phyloP scores from a whole-genome alignment of 2,329 filamentous ascomycete species.

The Orbilia brochopaga region DNA sequence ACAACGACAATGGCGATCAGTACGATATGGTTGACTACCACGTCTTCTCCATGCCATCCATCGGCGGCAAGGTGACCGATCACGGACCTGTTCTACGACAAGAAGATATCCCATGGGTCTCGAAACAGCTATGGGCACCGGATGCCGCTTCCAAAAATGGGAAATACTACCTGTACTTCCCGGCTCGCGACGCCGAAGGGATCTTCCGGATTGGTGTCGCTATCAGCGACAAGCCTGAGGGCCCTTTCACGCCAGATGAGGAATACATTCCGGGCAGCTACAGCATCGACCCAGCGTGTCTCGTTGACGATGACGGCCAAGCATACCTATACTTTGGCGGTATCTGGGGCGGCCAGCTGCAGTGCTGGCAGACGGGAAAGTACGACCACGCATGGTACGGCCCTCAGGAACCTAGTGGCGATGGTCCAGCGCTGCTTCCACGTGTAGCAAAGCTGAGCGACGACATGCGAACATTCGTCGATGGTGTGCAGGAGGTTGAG shows the following conservation, averaged over 20 bases:
- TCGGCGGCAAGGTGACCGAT: conserved; percentile 69
- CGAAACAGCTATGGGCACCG: conserved; percentile 80
- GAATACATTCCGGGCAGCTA: conserved; percentile 72
- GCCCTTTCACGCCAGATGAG: conserved; percentile 72
- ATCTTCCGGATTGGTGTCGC: conserved; percentile 79
- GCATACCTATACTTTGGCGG: conserved; percentile 78
- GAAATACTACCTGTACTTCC: conserved; percentile 79
- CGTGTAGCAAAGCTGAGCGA: conserved; percentile 69
- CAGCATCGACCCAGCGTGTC: conserved; percentile 77
- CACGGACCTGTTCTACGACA: conserved; percentile 72
- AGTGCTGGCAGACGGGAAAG: conserved; percentile 70
- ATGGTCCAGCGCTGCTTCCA: conserved; percentile 67
- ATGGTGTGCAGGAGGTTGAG: conserved; percentile 65
- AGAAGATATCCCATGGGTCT: conserved; percentile 75
- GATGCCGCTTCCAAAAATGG: conserved; percentile 73
- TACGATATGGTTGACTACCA: conserved; percentile 87
- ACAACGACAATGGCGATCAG: conserved; percentile 82
- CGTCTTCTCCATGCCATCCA: conserved; percentile 68
- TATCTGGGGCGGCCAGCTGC: conserved; percentile 79
- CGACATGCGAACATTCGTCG: conserved; percentile 70
- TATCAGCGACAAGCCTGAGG: conserved; percentile 67
- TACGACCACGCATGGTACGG: conserved; percentile 67
- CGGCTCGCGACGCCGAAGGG: conserved; percentile 72
- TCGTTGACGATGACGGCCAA: conserved; percentile 71
- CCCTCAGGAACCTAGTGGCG: conserved; percentile 67